Evolutionary conservation across 495 filamentous ascomycete species (phyloP).

Genomic region (Sordaria brevicollis): DNA sequence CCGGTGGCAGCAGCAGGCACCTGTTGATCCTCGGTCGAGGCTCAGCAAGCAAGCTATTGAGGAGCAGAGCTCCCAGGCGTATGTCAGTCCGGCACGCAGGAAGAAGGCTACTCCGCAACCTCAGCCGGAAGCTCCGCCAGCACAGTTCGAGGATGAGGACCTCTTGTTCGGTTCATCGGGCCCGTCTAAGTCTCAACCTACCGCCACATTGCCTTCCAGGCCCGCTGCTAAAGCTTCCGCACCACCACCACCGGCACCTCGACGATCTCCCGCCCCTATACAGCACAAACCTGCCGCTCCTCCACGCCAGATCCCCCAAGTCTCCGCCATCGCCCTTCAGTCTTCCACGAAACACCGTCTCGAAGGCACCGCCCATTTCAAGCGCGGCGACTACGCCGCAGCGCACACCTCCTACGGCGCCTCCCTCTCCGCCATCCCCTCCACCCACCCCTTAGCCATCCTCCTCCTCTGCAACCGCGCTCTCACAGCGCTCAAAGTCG

Average conservation of each 20-base stretch:
- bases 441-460: conserved; percentile 75
- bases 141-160: conserved; percentile 42
- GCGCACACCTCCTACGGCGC: conserved; percentile 74
- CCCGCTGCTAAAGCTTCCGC: conserved; percentile 18
- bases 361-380: conserved; percentile 79
- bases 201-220: conserved; percentile 10
- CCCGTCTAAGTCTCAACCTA: conserved; percentile 8
- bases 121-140: conserved; percentile 22
- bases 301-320: conserved; percentile 53
- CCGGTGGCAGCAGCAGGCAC: conserved; percentile 39
- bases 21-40: conserved; percentile 45
- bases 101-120: conserved; percentile 50
- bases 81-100: conserved; percentile 79
- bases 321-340: conserved; percentile 57
- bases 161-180: conserved; percentile 41
- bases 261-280: conserved; percentile 25
- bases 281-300: conserved; percentile 28
- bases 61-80: conserved; percentile 73
- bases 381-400: conserved; percentile 80
- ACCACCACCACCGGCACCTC: conserved; percentile 24
- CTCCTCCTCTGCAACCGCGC: conserved; percentile 85
- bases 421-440: conserved; percentile 63
- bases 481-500: conserved; percentile 77
- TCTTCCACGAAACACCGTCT: conserved; percentile 65
- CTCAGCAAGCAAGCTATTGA: conserved; percentile 64